Evolutionary conservation across 352 stramenopile genomes (phyloP).

Genomic region (Phytophthora niederhauseri): DNA sequence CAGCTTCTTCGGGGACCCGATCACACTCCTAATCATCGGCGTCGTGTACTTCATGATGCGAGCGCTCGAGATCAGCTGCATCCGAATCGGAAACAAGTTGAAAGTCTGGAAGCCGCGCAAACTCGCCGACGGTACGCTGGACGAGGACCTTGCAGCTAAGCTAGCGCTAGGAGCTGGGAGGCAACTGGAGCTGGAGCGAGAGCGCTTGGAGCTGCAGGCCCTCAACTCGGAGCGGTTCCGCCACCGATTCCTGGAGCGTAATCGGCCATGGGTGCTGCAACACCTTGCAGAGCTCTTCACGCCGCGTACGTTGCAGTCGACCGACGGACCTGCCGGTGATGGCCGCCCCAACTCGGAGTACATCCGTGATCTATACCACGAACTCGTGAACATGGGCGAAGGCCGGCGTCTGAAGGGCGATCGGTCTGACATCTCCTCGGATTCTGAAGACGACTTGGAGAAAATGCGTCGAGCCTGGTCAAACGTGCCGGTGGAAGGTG

Average conservation of each 20-base stretch:
- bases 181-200: constrained; percentile 95
- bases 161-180: constrained; percentile 93
- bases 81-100: constrained; percentile 77
- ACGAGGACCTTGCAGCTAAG: constrained; percentile 96
- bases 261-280: constrained; percentile 97
- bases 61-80: constrained; percentile 58
- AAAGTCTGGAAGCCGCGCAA: constrained; percentile 94
- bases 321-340: constrained; percentile 34
- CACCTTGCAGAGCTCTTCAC: constrained; percentile 97
- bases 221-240: constrained; percentile 98
- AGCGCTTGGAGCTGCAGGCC: constrained; percentile 95
- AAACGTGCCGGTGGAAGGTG: constrained; percentile 81
- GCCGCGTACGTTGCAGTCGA: constrained; percentile 85
- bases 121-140: constrained; percentile 91
- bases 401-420: constrained; percentile 88
- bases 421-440: constrained; percentile 93
- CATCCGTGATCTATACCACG: constrained; percentile 96
- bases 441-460: constrained; percentile 93
- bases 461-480: constrained; percentile 88
- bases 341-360: constrained; percentile 91
- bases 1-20: constrained; percentile 93
- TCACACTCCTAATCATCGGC: constrained; percentile 90
- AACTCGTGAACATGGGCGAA: constrained; percentile 94
- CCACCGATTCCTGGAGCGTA: constrained; percentile 97
- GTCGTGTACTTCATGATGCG: constrained; percentile 84